Evolutionary conservation across 129 eudicot species (phyloP).

Genomic region (Arctium minus): DNA sequence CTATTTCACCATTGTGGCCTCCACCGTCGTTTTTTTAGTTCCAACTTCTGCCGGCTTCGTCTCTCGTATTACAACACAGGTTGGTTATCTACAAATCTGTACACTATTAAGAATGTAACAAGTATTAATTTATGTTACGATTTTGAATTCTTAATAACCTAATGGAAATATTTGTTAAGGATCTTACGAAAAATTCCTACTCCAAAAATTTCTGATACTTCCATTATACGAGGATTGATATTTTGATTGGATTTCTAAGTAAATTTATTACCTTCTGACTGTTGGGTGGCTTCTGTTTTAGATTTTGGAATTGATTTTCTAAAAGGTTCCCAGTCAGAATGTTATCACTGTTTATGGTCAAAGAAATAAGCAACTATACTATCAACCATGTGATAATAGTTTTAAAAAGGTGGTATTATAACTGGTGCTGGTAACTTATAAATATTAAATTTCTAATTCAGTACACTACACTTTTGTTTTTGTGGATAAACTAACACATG

Average conservation of each 20-base stretch:
- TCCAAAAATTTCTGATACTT: neutral
- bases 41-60: neutral
- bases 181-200: neutral
- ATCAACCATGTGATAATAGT: neutral
- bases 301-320: neutral
- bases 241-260: neutral
- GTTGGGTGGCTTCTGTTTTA: neutral
- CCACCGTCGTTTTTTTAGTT: neutral
- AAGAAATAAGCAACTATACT: neutral
- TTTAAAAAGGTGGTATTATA: neutral
- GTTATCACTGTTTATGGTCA: neutral
- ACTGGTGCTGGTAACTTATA: neutral
- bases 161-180: neutral
- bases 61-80: constrained; percentile 1
- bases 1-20: neutral
- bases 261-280: neutral
- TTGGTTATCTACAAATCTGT: neutral
- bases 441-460: neutral
- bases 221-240: neutral
- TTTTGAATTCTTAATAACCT: neutral
- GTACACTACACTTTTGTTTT: neutral
- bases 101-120: neutral
- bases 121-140: neutral
- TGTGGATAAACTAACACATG: neutral
- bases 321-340: neutral